phyloP scores from a whole-genome alignment of 2,329 filamentous ascomycete species.

The Lachnellula subtilissima region DNA sequence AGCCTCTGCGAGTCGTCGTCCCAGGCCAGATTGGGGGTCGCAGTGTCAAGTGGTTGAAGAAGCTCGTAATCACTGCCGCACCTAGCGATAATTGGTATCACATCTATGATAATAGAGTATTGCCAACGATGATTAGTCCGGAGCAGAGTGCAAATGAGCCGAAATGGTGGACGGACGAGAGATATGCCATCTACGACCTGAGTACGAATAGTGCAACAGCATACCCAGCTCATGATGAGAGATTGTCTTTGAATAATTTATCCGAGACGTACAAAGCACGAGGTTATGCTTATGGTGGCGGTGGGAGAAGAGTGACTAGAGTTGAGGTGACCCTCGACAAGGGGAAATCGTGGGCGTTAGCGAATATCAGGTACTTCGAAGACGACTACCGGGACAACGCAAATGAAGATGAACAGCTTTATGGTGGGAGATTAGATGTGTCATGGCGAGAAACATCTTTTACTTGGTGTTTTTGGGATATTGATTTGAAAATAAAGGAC shows the following conservation, averaged over 20 bases:
- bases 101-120: conserved; percentile 85
- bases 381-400: conserved; percentile 68
- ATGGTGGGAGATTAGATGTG: conserved; percentile 74
- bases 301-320: conserved; percentile 75
- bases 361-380: conserved; percentile 76
- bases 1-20: conserved; percentile 75
- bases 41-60: conserved; percentile 90
- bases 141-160: conserved; percentile 71
- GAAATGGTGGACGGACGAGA: conserved; percentile 80
- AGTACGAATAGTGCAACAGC: conserved; percentile 81
- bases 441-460: conserved; percentile 76
- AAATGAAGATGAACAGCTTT: conserved; percentile 58
- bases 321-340: conserved; percentile 81
- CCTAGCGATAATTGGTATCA: conserved; percentile 95
- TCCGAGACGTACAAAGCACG: conserved; percentile 57
- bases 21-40: conserved; percentile 88
- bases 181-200: conserved; percentile 89
- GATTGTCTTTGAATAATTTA: conserved; percentile 45
- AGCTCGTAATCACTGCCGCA: conserved; percentile 67
- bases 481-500: conserved; percentile 60
- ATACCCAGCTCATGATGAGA: conserved; percentile 75
- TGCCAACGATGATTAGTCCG: conserved; percentile 81
- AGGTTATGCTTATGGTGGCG: conserved; percentile 86
- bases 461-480: conserved; percentile 89
- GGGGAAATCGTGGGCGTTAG: conserved; percentile 73